Conservation (phyloP, 2,329 filamentous ascomycete genomes). For the Aspergillus amoenus region DNA sequence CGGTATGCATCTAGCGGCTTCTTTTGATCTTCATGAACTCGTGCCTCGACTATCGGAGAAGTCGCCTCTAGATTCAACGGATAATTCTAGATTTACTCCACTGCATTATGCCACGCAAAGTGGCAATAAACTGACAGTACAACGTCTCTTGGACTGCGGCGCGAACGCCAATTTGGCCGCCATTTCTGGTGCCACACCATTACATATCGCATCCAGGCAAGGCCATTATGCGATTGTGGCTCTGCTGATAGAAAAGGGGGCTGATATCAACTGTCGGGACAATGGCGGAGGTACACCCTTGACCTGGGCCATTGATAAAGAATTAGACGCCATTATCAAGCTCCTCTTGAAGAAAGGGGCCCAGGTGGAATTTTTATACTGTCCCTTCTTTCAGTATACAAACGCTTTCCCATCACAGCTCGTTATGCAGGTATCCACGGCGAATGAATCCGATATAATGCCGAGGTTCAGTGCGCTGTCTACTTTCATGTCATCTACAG, state of each 20-base stretch:
- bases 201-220: not conserved
- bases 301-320: not conserved
- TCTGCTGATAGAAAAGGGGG: not conserved
- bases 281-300: not conserved
- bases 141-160: not conserved
- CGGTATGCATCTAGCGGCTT: not conserved
- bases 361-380: not conserved
- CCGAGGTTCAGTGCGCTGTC: too few relatives aligned
- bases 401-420: not conserved
- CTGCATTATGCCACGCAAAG: not conserved
- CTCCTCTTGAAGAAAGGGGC: not conserved
- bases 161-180: not conserved
- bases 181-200: not conserved
- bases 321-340: not conserved
- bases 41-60: not conserved
- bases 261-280: not conserved
- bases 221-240: not conserved
- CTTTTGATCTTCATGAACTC: not conserved
- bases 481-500: too few relatives aligned
- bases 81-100: not conserved
- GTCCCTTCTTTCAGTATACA: not conserved
- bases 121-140: not conserved
- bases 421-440: too few relatives aligned
- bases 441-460: too few relatives aligned
- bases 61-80: not conserved